phyloP scores from a whole-genome alignment of 139 green algal genomes.

The Coelastrella sp. region DNA sequence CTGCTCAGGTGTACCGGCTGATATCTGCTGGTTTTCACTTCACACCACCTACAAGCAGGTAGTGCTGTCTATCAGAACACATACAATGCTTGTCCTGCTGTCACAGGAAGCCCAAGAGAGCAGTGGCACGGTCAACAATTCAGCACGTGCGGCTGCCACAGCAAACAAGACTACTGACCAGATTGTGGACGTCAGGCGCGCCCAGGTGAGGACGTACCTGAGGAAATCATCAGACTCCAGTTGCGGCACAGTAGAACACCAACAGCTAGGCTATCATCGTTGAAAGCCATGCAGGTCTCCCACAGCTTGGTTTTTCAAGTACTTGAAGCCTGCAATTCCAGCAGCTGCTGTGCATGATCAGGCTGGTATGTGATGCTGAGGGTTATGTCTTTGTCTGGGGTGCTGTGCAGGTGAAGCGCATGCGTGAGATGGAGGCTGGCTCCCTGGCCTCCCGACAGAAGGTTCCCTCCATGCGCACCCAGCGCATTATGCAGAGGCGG shows the following conservation, averaged over 20 bases:
- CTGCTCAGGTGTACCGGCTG: too few relatives aligned
- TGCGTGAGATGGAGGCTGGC: not conserved
- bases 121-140: constrained; percentile 1
- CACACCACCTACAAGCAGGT: too few relatives aligned
- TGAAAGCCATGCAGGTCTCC: not conserved
- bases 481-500: not conserved
- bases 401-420: not conserved
- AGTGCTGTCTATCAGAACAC: too few relatives aligned
- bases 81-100: too few relatives aligned
- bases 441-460: not conserved
- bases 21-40: too few relatives aligned
- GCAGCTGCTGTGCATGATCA: not conserved
- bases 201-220: not conserved
- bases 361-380: not conserved
- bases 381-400: not conserved
- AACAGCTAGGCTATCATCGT: too few relatives aligned
- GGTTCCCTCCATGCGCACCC: not conserved
- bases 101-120: constrained; percentile 19
- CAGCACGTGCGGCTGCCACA: not conserved
- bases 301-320: not conserved
- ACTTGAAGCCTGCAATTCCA: not conserved
- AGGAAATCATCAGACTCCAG: too few relatives aligned
- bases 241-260: too few relatives aligned
- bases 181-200: not conserved
- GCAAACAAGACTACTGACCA: not conserved